phyloP scores from a whole-genome alignment of 495 filamentous ascomycete species.

The Sphaerosporella brunnea region DNA sequence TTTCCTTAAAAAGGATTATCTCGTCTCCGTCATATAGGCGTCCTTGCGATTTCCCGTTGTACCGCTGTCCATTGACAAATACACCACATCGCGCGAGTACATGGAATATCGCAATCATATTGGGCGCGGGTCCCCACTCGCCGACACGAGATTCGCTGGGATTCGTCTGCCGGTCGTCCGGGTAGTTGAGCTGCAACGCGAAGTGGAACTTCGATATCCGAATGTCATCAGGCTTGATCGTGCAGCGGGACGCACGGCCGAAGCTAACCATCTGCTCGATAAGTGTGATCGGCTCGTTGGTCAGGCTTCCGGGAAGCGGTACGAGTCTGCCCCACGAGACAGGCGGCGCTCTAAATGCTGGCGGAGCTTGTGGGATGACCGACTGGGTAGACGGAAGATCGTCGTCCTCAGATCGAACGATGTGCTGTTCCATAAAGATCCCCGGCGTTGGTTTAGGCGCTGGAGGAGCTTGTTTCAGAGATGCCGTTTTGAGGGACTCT shows the following conservation, averaged over 20 bases:
- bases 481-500: background rate
- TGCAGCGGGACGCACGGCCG: constrained; percentile 15
- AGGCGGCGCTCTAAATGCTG: constrained; percentile 8
- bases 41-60: constrained; percentile 5
- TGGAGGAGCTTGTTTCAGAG: background rate
- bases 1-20: constrained; percentile 17
- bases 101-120: constrained; percentile 19
- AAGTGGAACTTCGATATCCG: constrained; percentile 21
- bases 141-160: constrained; percentile 4
- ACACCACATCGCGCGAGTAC: constrained; percentile 15
- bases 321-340: constrained; percentile 19
- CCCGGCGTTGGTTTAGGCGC: background rate
- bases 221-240: constrained; percentile 9
- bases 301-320: constrained; percentile 11
- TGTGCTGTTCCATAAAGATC: background rate
- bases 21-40: constrained; percentile 19
- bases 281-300: constrained; percentile 8
- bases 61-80: constrained; percentile 17
- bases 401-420: background rate
- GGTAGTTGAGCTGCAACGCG: constrained; percentile 13
- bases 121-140: constrained; percentile 7
- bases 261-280: constrained; percentile 10
- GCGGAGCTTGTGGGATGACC: background rate
- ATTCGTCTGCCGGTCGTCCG: background rate
- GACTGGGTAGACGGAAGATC: constrained; percentile 6